Conservation (phyloP, 192 early-diverging fungal species). For the Phycomyces nitens region DNA sequence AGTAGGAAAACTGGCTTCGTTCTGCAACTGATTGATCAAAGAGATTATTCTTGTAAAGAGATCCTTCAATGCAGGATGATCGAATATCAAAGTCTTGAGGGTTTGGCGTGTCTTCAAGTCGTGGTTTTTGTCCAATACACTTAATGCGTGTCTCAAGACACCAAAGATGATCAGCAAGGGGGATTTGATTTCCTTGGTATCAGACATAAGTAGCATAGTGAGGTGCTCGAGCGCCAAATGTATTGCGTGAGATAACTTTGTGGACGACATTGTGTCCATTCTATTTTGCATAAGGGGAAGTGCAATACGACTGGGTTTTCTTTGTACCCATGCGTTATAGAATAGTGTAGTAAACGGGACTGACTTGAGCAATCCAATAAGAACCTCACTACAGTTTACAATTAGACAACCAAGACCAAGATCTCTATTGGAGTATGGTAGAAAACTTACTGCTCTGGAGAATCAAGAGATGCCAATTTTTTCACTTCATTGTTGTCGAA, state of each 20-base stretch:
- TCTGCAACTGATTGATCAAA: constrained; percentile 1
- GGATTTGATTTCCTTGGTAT: not conserved
- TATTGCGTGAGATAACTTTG: not conserved
- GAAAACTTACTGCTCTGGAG: constrained; percentile 13
- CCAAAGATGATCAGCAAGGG: constrained; percentile 6
- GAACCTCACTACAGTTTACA: not conserved
- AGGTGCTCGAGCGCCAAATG: constrained; percentile 16
- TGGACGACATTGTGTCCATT: constrained; percentile 1
- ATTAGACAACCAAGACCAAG: not conserved
- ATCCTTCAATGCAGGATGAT: constrained; percentile 19
- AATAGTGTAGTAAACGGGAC: constrained; percentile 16
- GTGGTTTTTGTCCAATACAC: not conserved
- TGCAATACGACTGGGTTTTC: not conserved
- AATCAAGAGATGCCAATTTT: constrained; percentile 6
- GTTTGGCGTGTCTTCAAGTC: not conserved
- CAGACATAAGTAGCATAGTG: not conserved
- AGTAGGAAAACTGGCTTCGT: constrained; percentile 1
- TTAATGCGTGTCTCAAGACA: constrained; percentile 6
- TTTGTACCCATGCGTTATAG: constrained; percentile 10
- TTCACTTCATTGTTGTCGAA: constrained; percentile 16
- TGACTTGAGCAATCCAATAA: constrained; percentile 1
- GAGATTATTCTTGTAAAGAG: not conserved
- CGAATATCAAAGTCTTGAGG: constrained; percentile 2
- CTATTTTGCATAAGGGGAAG: not conserved
- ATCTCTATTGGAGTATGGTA: not conserved